Evolutionary conservation across 1,139 yeast genomes (phyloP).

Genomic region (Geotrichum australiense): DNA sequence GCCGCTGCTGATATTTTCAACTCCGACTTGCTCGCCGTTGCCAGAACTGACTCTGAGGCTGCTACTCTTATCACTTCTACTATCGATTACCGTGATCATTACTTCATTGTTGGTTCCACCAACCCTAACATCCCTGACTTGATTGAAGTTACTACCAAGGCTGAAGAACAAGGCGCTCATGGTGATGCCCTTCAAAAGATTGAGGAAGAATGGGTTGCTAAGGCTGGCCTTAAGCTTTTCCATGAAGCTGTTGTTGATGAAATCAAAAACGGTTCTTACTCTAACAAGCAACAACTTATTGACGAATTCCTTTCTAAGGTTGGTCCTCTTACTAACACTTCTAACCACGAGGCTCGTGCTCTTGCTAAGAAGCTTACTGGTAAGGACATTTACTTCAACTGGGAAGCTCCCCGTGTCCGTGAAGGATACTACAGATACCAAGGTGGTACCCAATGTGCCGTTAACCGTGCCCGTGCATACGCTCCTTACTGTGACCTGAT

Average conservation of each 20-base stretch:
- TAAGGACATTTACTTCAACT: conserved; percentile 80
- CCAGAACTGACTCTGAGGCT: conserved; percentile 96
- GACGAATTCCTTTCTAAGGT: conserved; percentile 61
- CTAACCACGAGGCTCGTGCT: conserved; percentile 74
- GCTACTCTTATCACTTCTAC: conserved; percentile 92
- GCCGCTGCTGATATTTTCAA: conserved; percentile 94
- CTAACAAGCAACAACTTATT: conserved; percentile 62
- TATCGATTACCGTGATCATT: conserved; percentile 91
- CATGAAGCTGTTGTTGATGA: conserved; percentile 87
- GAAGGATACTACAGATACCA: conserved; percentile 96
- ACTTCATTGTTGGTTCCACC: conserved; percentile 84
- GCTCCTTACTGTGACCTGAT: conserved; percentile 94
- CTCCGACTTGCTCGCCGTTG: conserved; percentile 76
- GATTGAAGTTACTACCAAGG: conserved; percentile 71
- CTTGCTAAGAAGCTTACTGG: conserved; percentile 74
- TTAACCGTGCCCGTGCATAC: conserved; percentile 93
- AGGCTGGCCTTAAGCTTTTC: conserved; percentile 83
- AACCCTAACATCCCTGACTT: conserved; percentile 73
- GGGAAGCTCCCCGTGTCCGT: conserved; percentile 95
- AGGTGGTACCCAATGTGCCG: conserved; percentile 97
- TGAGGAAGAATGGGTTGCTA: conserved; percentile 76
- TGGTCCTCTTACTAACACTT: conserved; percentile 65
- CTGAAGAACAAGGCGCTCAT: conserved; percentile 65
- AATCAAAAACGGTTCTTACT: conserved; percentile 53
- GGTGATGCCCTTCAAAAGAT: conserved; percentile 66